phyloP scores from a whole-genome alignment of 2,329 filamentous ascomycete genomes.

The Albifimbria verrucaria region DNA sequence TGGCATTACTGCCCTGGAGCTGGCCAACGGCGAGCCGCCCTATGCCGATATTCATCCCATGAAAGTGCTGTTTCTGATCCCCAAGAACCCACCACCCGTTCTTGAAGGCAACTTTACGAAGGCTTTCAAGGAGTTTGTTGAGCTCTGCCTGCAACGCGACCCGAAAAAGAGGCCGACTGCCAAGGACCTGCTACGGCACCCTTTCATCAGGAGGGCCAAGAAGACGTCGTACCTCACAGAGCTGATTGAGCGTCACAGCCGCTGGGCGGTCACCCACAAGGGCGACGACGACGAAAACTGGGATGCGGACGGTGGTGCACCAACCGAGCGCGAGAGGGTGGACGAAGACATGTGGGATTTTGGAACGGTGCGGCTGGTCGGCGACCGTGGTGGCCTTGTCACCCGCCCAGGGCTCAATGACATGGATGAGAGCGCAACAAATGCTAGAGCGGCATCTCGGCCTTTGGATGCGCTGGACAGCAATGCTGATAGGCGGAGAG shows the following conservation, averaged over 20 bases:
- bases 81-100: slow-evolving; percentile 84
- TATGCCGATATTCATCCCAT: slow-evolving; percentile 97
- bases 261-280: slow-evolving; percentile 82
- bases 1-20: slow-evolving; percentile 87
- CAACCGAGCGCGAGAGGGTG: slow-evolving; percentile 51
- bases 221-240: slow-evolving; percentile 96
- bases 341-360: slow-evolving; percentile 97
- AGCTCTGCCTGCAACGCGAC: slow-evolving; percentile 81
- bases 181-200: slow-evolving; percentile 81
- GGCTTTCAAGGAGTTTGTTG: slow-evolving; percentile 80
- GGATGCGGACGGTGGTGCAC: slow-evolving; percentile 54
- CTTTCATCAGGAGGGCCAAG: slow-evolving; percentile 87
- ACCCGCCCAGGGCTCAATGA: slow-evolving; percentile 58
- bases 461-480: slow-evolving; percentile 46
- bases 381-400: slow-evolving; percentile 56
- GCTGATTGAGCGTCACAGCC: slow-evolving; percentile 83
- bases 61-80: slow-evolving; percentile 96
- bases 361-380: slow-evolving; percentile 84
- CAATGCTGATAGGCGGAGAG: slow-evolving; percentile 50
- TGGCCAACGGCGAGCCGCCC: slow-evolving; percentile 88
- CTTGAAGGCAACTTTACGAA: slow-evolving; percentile 80
- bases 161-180: slow-evolving; percentile 85
- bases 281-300: slow-evolving; percentile 60
- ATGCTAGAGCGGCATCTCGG: slow-evolving; percentile 61
- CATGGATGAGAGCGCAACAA: slow-evolving; percentile 79